Evolutionary conservation across 768 basidiomycete genomes (phyloP).

Genomic region (Chalciporus sphaerocephalus): DNA sequence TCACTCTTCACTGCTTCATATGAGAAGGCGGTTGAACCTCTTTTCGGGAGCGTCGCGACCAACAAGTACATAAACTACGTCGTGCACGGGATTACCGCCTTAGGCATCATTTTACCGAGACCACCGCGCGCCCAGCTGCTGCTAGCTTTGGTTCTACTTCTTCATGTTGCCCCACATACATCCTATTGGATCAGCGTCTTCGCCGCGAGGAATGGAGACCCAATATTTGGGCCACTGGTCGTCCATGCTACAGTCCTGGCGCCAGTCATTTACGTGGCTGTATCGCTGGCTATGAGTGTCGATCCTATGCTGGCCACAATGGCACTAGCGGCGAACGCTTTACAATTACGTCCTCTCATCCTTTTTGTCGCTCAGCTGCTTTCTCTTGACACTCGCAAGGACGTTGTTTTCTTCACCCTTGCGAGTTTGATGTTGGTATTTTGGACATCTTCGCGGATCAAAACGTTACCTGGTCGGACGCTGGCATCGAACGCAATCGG

Average conservation of each 20-base stretch:
- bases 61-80: slow-evolving; percentile 43
- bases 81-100: slow-evolving; percentile 34
- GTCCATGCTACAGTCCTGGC: slow-evolving; percentile 55
- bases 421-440: slow-evolving; percentile 15
- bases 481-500: background rate
- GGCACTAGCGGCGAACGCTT: slow-evolving; percentile 22
- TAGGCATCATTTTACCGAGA: slow-evolving; percentile 31
- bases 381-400: slow-evolving; percentile 18
- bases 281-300: slow-evolving; percentile 41
- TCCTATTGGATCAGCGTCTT: slow-evolving; percentile 63
- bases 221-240: slow-evolving; percentile 53
- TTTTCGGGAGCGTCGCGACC: slow-evolving; percentile 63
- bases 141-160: slow-evolving; percentile 35
- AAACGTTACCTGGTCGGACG: background rate
- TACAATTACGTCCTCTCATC: slow-evolving; percentile 25
- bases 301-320: slow-evolving; percentile 26
- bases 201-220: slow-evolving; percentile 50
- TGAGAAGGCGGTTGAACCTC: slow-evolving; percentile 58
- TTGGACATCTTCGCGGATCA: slow-evolving; percentile 9
- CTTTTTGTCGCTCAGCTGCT: slow-evolving; percentile 11
- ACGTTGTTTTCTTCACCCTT: slow-evolving; percentile 23
- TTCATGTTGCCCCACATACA: slow-evolving; percentile 53
- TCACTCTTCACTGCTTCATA: slow-evolving; percentile 62
- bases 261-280: slow-evolving; percentile 52
- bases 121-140: slow-evolving; percentile 25